Percentiles rank a stretch among this genome's conserved stretches.
Conservation (phyloP, 345 rosid species). For the Crucihimalaya himalaica region DNA sequence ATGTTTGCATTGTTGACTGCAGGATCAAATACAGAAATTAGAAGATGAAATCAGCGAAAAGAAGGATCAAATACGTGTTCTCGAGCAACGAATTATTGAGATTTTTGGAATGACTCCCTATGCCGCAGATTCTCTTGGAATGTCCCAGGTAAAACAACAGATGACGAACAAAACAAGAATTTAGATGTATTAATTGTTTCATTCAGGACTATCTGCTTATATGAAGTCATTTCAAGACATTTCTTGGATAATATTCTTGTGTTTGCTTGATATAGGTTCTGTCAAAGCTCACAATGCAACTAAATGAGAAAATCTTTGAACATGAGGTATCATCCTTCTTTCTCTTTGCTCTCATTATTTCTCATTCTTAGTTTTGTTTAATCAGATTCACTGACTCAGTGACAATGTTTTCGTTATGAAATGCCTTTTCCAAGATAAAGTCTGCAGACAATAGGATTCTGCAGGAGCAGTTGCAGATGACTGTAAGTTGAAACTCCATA, state of each 20-base stretch:
- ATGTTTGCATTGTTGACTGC: constrained; percentile 21
- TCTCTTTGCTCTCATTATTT: constrained; percentile 6
- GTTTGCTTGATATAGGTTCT: constrained; percentile 58
- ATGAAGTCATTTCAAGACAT: constrained; percentile 18
- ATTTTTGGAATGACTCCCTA: constrained; percentile 75
- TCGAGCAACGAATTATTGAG: constrained; percentile 84
- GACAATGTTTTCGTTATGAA: constrained; percentile 37
- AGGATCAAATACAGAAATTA: constrained; percentile 69
- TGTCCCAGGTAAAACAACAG: constrained; percentile 72
- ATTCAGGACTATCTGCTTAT: constrained; percentile 1
- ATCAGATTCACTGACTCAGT: constrained; percentile 27
- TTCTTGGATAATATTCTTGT: not conserved
- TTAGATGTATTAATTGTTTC: not conserved
- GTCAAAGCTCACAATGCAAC: constrained; percentile 79
- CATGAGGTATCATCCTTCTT: constrained; percentile 61
- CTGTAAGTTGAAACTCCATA: constrained; percentile 48
- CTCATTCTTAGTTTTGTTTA: not conserved
- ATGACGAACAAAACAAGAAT: constrained; percentile 5
- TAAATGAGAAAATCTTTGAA: constrained; percentile 92
- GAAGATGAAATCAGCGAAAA: constrained; percentile 88
- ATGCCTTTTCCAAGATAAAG: constrained; percentile 58
- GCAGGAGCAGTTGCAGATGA: constrained; percentile 90
- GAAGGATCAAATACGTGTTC: constrained; percentile 72
- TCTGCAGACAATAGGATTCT: constrained; percentile 96
- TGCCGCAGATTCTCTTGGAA: constrained; percentile 73